Evolutionary conservation across 331 rosid genomes (phyloP), one percentile per base, ranked within the genome.

Genomic region (Ulmus americana): DNA sequence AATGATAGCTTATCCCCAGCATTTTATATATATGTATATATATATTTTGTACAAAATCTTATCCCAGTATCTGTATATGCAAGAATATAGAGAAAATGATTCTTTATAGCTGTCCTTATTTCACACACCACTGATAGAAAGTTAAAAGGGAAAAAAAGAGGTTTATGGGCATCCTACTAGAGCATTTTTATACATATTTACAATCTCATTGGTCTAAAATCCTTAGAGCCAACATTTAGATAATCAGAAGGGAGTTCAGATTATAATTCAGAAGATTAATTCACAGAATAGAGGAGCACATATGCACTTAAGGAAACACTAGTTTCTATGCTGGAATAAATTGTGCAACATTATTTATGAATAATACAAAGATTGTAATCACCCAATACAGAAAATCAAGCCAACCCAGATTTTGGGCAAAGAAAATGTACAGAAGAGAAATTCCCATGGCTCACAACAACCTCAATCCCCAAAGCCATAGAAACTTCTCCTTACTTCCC

Each of bases 331-430:
- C 77, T 70, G 67, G 75, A 14, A 67, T 82, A 87, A 90, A 85
- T 85, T 82, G 79, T 83, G 79, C 89, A 79, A 81, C 87, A 80
- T 87, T 90, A 85, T 88, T 87, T 74, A 72, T 82, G 83, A 86
- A 83, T 64, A 83, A 82, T 85, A 87, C 86, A 85, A 74, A 77
- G 84, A 77, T 73, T 83, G 81, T 71, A 78, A 71, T 65, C 80
- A 81, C 82, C 79, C 62, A 80, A 74, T 76, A 74, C 70, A 68
- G 75, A 75, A 47, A 77, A 90, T 79, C 87, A 88, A 85, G 83
- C 86, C 80, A 85, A 66, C 87, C 86, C 89, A 57, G 77, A 80
- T 73, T 65, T 67, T 71, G 83, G 76, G 76, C 76, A 74, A n/a
- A 81, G 71, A 80, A 86, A 77, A 81, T 85, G 78, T 86, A 91